Percentiles rank a stretch among this genome's conserved stretches.
Evolutionary conservation across 192 early-diverging fungal genomes (phyloP).

Genomic region (Coemansia sp.): DNA sequence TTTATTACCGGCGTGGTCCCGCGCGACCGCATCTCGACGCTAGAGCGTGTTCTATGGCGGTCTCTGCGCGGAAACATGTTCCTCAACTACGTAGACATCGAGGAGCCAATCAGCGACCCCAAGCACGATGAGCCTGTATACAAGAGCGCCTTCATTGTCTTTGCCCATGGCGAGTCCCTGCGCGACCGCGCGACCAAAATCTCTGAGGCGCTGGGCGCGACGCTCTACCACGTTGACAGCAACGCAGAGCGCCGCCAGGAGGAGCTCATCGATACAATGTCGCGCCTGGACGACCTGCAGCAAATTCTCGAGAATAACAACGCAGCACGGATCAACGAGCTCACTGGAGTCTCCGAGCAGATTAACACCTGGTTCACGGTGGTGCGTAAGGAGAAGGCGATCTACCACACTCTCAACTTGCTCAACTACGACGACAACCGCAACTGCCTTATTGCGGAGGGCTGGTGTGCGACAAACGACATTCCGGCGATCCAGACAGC

Average conservation of each 20-base stretch:
- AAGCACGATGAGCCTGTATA: conserved; percentile 81
- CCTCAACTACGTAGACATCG: conserved; percentile 95
- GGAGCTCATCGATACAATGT: conserved; percentile 73
- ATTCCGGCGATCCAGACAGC: conserved; percentile 80
- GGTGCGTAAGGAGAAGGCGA: conserved; percentile 96
- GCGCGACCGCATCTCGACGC: conserved; percentile 76
- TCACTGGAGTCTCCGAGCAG: conserved; percentile 81
- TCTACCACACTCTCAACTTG: conserved; percentile 94
- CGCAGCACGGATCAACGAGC: conserved; percentile 77
- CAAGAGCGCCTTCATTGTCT: conserved; percentile 98
- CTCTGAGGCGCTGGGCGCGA: conserved; percentile 92
- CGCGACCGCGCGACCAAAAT: conserved; percentile 90
- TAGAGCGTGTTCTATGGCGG: conserved; percentile 96
- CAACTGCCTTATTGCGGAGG: conserved; percentile 95
- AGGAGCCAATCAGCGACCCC: conserved; percentile 91
- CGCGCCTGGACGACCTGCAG: conserved; percentile 83
- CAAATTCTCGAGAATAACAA: conserved; percentile 85
- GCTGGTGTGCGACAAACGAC: conserved; percentile 92
- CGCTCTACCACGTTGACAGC: conserved; percentile 86
- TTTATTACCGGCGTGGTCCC: conserved; percentile 96
- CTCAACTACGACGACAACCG: conserved; percentile 93
- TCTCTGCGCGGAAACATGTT: conserved; percentile 95
- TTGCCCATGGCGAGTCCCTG: conserved; percentile 93
- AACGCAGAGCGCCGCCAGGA: conserved; percentile 82
- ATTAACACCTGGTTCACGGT: conserved; percentile 85